These are phyloP conservation scores for Solidago caesia DNA, from an alignment of 129 eudicot genomes.

Conservation along the genomic window DNA sequence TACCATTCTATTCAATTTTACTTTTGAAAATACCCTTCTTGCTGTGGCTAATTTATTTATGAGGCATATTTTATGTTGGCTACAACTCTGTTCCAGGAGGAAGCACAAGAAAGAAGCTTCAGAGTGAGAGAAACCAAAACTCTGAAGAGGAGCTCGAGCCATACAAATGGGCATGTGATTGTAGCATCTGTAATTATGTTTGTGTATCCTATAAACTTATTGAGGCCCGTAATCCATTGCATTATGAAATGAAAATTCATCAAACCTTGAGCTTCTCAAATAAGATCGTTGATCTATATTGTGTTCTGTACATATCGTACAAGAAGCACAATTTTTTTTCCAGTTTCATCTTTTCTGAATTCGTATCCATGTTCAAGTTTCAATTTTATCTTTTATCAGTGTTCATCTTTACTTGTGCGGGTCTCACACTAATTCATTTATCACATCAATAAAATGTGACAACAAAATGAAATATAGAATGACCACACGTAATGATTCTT, in stretches of 20 bases:
- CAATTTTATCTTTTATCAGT: too few relatives aligned
- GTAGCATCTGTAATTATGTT: conserved; percentile 9
- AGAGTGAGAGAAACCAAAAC: not conserved
- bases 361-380: too few relatives aligned
- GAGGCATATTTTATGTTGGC: not conserved
- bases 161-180: conserved; percentile 9
- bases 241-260: not conserved
- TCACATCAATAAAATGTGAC: too few relatives aligned
- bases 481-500: too few relatives aligned
- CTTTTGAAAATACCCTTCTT: not conserved
- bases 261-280: not conserved
- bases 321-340: too few relatives aligned
- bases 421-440: too few relatives aligned
- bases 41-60: conserved; percentile 1
- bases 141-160: conserved; percentile 12
- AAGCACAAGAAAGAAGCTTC: conserved; percentile 8
- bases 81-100: conserved; percentile 4
- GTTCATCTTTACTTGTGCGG: too few relatives aligned
- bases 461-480: too few relatives aligned
- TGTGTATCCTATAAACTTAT: conserved; percentile 2
- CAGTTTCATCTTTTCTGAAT: too few relatives aligned
- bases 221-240: conserved; percentile 12
- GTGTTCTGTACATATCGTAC: too few relatives aligned
- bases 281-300: too few relatives aligned
- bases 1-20: too few relatives aligned